phyloP scores from a whole-genome alignment of 805 yeast species.

The Candida ortonii region DNA sequence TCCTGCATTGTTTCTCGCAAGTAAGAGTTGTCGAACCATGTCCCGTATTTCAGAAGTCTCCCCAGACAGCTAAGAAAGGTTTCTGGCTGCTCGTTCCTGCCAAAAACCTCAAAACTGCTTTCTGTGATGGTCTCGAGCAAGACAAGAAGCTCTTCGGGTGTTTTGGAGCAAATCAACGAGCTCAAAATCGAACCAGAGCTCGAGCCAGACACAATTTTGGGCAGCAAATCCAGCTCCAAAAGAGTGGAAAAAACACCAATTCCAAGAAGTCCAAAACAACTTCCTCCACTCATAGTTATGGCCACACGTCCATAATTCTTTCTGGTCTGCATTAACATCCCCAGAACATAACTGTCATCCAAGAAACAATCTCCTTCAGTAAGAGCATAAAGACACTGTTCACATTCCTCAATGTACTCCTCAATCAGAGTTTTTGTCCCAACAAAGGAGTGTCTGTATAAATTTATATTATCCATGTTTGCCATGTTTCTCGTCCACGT shows the following conservation, averaged over 20 bases:
- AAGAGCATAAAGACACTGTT: slow-evolving; percentile 40
- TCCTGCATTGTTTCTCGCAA: slow-evolving; percentile 70
- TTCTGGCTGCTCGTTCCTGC: slow-evolving; percentile 48
- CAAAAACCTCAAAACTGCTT: slow-evolving; percentile 51
- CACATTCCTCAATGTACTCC: slow-evolving; percentile 79
- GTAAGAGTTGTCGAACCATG: slow-evolving; percentile 79
- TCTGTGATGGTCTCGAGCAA: slow-evolving; percentile 62
- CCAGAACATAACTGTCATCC: slow-evolving; percentile 68
- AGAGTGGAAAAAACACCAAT: slow-evolving; percentile 87
- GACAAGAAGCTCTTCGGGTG: slow-evolving; percentile 62
- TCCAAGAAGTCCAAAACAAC: slow-evolving; percentile 88
- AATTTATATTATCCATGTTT: slow-evolving; percentile 75
- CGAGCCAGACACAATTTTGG: slow-evolving; percentile 87
- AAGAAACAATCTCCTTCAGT: slow-evolving; percentile 39
- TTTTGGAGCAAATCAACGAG: slow-evolving; percentile 76
- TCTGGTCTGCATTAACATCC: slow-evolving; percentile 81
- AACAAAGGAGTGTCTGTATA: slow-evolving; percentile 73
- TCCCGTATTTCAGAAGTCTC: slow-evolving; percentile 76
- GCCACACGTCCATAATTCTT: slow-evolving; percentile 95
- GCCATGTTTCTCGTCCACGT: slow-evolving; percentile 84
- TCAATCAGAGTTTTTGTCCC: slow-evolving; percentile 87
- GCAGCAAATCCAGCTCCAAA: slow-evolving; percentile 69
- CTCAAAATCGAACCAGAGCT: slow-evolving; percentile 97
- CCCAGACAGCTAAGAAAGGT: slow-evolving; percentile 50
- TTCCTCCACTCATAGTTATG: slow-evolving; percentile 92